Conservation (phyloP, 2,329 filamentous ascomycete genomes). For the Chrysoporthe austroafricana region DNA sequence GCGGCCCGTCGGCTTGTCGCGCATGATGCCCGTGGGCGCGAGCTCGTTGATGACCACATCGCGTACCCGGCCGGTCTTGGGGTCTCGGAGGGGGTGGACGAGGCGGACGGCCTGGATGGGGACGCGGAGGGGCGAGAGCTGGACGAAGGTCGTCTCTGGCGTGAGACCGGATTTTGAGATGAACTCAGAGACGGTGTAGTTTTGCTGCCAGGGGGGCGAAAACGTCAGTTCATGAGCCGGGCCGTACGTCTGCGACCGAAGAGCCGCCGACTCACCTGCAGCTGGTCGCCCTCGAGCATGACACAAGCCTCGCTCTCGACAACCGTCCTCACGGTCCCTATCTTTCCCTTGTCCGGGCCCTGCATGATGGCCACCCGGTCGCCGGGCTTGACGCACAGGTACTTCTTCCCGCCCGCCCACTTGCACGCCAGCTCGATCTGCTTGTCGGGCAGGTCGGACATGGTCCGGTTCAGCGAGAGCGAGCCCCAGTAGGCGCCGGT, state of each 20-base stretch:
- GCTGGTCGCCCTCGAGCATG: conserved; percentile 63
- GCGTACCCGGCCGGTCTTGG: conserved; percentile 63
- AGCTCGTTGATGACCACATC: conserved; percentile 81
- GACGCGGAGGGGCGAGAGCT: conserved; percentile 58
- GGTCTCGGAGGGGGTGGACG: conserved; percentile 74
- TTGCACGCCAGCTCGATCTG: conserved; percentile 45
- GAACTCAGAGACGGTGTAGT: conserved; percentile 46
- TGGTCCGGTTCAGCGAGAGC: conserved; percentile 30
- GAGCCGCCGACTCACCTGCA: conserved; percentile 53
- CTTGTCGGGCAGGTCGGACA: conserved; percentile 41
- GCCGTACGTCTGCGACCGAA: not conserved
- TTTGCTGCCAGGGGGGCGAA: conserved; percentile 30
- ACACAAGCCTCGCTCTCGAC: conserved; percentile 59
- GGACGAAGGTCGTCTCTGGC: conserved; percentile 40
- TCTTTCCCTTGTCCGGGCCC: conserved; percentile 80
- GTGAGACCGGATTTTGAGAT: conserved; percentile 40
- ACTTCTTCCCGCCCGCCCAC: conserved; percentile 60
- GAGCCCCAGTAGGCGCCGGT: conserved; percentile 59
- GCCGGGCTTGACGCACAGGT: conserved; percentile 65
- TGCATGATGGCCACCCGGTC: conserved; percentile 84
- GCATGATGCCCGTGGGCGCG: conserved; percentile 53
- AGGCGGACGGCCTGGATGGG: conserved; percentile 77
- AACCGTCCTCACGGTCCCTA: conserved; percentile 70
- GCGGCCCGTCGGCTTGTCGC: conserved; percentile 54
- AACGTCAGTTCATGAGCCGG: conserved; percentile 11